phyloP scores from a whole-genome alignment of 169 alveolate species.

The Eimeria necatrix region DNA sequence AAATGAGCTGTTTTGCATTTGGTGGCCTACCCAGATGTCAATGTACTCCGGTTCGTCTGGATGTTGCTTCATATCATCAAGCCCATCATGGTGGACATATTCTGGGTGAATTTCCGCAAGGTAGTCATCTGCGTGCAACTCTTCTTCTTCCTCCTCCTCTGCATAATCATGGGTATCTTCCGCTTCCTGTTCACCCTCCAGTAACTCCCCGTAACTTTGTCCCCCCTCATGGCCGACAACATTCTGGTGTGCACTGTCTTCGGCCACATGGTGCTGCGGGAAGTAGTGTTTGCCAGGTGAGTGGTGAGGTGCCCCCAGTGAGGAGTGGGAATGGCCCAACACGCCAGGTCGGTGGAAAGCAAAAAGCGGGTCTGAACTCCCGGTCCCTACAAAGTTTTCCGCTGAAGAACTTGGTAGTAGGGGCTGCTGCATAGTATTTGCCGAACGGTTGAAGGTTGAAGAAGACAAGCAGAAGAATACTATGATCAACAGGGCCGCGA shows the following conservation, averaged over 20 bases:
- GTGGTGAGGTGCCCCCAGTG: not conserved
- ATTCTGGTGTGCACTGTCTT: not conserved
- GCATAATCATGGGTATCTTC: slow-evolving; percentile 9
- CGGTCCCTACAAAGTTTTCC: not conserved
- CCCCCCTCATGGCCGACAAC: not conserved
- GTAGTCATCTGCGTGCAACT: not conserved
- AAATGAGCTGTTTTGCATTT: not conserved
- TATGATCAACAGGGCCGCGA: slow-evolving; percentile 66
- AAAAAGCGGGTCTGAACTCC: not conserved
- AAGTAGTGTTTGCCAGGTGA: not conserved
- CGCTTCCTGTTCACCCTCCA: not conserved
- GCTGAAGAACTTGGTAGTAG: too few species aligned
- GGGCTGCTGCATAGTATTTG: not conserved
- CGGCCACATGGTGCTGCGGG: slow-evolving; percentile 11
- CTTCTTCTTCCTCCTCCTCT: slow-evolving; percentile 32
- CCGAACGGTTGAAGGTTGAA: slow-evolving; percentile 1
- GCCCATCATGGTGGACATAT: not conserved
- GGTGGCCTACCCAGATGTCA: slow-evolving; percentile 75
- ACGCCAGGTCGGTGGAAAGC: not conserved
- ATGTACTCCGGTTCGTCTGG: slow-evolving; percentile 77
- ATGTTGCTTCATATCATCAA: slow-evolving; percentile 67
- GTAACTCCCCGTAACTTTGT: not conserved
- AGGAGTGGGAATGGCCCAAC: not conserved
- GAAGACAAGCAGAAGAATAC: slow-evolving; percentile 37
- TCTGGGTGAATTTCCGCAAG: slow-evolving; percentile 11